Base-by-base conservation (phyloP, 148 eudicot species). In the Camellia granthamiana region DNA sequence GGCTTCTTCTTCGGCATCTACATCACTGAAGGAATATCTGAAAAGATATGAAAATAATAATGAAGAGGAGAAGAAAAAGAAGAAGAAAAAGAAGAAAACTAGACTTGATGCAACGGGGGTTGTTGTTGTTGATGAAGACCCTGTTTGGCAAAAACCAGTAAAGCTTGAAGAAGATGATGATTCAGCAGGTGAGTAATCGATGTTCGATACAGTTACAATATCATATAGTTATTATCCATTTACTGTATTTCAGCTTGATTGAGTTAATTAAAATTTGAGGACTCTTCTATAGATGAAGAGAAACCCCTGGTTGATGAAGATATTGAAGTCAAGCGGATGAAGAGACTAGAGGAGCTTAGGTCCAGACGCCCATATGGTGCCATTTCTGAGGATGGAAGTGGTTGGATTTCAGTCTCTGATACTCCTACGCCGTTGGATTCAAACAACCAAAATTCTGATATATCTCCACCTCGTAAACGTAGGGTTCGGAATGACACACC, bases 301-400 rank as follows among this genome's bases (percentile, higher is more conserved):
- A 87, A 81, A 90, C 99, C 99, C 79, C 84, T 81, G 78, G 85
- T 96, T 62, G 92, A 93, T 55, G 99, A 96, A 85, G 99, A 96
- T 78, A 89, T 96, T 19, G 95, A 96, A 78, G 89, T 94, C 59
- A 96, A 94, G 80, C 84, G 90, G 41, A 92, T 94, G 88, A 96
- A 85, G 82, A 91, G 94, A 86, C 81, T 96, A 75, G 98, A 96
- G 81, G 84, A 84, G 69, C 78, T 90, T 30, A 90, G 86, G 79
- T 75, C 89, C 11, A 87, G 75, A 78, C 90, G 94, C 19, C 88
- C 97, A 47, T 86, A 83, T 82, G 92, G 95, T 70, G 85, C 84
- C 68, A 89, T 96, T 66, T 92, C 97, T 15, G 95, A 93, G 68
- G 99, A 96, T 89, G 99, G 99, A 80, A 96, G 99, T 84, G 99